Base-by-base conservation (phyloP, 169 alveolate genomes). In the Eimeria maxima region DNA sequence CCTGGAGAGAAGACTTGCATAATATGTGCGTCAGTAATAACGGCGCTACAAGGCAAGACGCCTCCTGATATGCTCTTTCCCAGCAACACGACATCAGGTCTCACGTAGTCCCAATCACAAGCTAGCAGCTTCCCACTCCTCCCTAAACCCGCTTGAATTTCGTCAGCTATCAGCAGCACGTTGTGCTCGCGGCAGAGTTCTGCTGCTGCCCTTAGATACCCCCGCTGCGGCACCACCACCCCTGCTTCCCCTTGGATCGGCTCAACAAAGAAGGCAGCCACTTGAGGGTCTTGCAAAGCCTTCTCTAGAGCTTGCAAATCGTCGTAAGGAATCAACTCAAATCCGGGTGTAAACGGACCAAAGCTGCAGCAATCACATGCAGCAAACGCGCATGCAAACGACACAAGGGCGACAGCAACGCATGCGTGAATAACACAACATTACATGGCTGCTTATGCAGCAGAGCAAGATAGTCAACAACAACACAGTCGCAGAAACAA, bases 181-280 rank as follows among this genome's bases (percentile, higher is more conserved):
- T 96, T 95, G 57, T 96, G 91, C 71, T 89, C 95, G 38, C 96
- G 97, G 94, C 99, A 98, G 18, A 98, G 97, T 44, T 97, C 97
- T 55, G 96, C 96, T 0, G 98, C 99, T n/a, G 97, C 93, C 88
- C 93, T 44, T 24, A 98, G 78, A 88, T 98, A 99, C 33, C 98
- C 98, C 57, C 97, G 97, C n/a, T 96, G 95, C 5, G 99, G 99
- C n/a, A 98, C 97, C 42, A 97, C 97, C 27, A 99, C 99, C 27
- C 99, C 99, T 16, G 98, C 99, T 96, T 99, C 99, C 29, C 99
- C 99, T 97, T 99, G 98, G 69, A 99, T 98, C 0, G 99, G 99
- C 96, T 99, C 99, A 53, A 98, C 98, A 96, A 98, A 92, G 84
- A 98, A 97, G 18, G 99, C 99, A 42, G 98, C 98, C 27, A 97